phyloP scores from a whole-genome alignment of 1,284 basidiomycete species.

The Pseudozyma flocculosa region DNA sequence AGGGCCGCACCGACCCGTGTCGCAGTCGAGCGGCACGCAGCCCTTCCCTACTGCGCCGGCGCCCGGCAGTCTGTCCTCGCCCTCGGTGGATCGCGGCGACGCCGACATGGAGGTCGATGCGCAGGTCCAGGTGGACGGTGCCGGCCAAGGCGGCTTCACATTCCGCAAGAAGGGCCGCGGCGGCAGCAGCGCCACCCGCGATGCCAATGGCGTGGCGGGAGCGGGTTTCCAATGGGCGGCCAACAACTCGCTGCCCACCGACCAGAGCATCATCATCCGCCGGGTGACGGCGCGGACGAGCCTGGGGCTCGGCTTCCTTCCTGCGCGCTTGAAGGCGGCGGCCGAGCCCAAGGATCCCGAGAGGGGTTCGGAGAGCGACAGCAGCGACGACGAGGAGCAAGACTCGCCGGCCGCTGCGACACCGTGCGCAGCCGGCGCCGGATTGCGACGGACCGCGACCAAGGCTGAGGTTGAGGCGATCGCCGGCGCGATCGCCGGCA shows the following conservation, averaged over 20 bases:
- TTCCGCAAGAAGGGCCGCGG: background rate
- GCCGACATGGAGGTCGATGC: slow-evolving; percentile 5
- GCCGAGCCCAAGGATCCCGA: slow-evolving; percentile 33
- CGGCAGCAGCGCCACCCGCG: background rate
- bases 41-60: no score
- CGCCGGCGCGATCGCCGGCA: no score
- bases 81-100: background rate
- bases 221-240: slow-evolving; percentile 13
- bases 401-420: no score
- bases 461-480: no score
- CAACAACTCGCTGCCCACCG: slow-evolving; percentile 12
- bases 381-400: background rate
- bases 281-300: slow-evolving; percentile 23
- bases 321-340: slow-evolving; percentile 17
- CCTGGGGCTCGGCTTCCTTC: slow-evolving; percentile 23
- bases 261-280: slow-evolving; percentile 36
- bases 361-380: background rate
- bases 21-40: no score
- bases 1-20: slow-evolving; percentile 27
- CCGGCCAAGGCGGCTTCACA: slow-evolving; percentile 8
- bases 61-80: slow-evolving; percentile 1
- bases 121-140: background rate
- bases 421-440: no score
- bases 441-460: no score
- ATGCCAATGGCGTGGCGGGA: background rate